These are phyloP conservation scores for Monosporascus cannonballus DNA, from an alignment of 2,329 filamentous ascomycete species.

Conservation along the genomic window DNA sequence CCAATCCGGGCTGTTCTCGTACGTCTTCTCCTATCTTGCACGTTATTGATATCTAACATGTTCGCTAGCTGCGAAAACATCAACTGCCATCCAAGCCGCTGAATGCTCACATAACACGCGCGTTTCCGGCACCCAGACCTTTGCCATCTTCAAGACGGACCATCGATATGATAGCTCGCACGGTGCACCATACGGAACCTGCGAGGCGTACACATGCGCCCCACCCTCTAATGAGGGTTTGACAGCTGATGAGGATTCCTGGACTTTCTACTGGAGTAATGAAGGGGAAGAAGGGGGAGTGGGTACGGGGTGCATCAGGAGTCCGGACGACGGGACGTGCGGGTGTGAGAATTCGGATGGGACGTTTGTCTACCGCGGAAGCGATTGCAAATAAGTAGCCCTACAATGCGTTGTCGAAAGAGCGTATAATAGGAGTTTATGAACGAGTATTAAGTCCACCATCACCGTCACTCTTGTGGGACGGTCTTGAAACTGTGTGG, in stretches of 20 bases:
- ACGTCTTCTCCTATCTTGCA: background rate
- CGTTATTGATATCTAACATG: background rate
- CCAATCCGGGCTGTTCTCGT: conserved; percentile 23
- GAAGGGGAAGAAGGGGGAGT: conserved; percentile 23
- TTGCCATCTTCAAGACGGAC: conserved; percentile 33
- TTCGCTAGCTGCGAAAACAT: conserved; percentile 24
- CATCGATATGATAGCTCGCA: conserved; percentile 36
- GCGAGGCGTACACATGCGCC: conserved; percentile 34
- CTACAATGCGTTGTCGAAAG: too few relatives aligned
- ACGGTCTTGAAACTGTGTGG: too few relatives aligned
- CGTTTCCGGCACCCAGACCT: conserved; percentile 26
- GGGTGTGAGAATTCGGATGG: conserved; percentile 36
- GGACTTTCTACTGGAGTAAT: conserved; percentile 36
- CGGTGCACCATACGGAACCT: conserved; percentile 43
- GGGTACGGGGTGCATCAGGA: conserved; percentile 32
- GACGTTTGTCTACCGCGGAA: too few relatives aligned
- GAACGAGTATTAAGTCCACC: too few relatives aligned
- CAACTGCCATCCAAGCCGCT: conserved; percentile 30
- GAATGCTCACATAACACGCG: conserved; percentile 33
- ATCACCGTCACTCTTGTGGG: too few relatives aligned
- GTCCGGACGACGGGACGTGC: conserved; percentile 31
- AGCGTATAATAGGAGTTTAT: too few relatives aligned
- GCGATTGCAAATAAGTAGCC: too few relatives aligned
- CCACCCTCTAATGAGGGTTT: conserved; percentile 25
- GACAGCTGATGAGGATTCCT: conserved; percentile 28